Evolutionary conservation across 1,284 basidiomycete genomes (phyloP), one percentile per base, ranked within the genome.

Genomic region (Ustilago curta): DNA sequence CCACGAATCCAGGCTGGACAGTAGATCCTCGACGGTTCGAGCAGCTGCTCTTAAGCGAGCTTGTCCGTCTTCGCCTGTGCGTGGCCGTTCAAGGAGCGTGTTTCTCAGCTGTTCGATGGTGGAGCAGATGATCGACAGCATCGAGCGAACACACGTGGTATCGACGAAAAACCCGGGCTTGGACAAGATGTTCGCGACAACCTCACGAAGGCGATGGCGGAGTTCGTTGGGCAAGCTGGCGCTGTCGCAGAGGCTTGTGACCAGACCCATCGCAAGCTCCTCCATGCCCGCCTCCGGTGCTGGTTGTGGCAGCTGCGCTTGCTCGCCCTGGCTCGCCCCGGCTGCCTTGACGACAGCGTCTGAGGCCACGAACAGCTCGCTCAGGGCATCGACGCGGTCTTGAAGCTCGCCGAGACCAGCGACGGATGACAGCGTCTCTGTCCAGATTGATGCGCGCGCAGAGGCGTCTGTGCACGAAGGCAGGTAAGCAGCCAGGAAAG

Each of bases 101-200:
- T 53, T 52, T 11, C 65, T 49, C 12, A 77, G 65, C 49, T 75
- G 76, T 53, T 74, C 71, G 52, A 74, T 69, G 5, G 72, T 69
- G 1, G 71, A 75, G 14, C 65, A 61, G 25, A 71, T 45, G n/a
- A 75, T 48, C 1, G 61, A 50, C n/a, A 76, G 65, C 65, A 76
- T 76, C 5, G 60, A 53, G 11, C 45, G 27, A 31, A 31, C 45
- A 32, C 59, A 59, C 7, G 44, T 4, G 1, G 55, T 14, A 9
- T 68, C 64, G 43, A 71, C 56, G 18, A 68, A 76, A 2, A 69
- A 59, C 4, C n/a, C 42, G 2, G 69, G 69, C n/a, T 42, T 58
- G 32, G 59, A 40, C 5, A 76, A n/a, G 25, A 76, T 32, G 14
- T 52, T 54, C 5, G 43, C 18, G 1, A 72, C 56, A 14, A 76